Conservation (phyloP, 495 filamentous ascomycete species). For the Penicillium dipodomyicola region DNA sequence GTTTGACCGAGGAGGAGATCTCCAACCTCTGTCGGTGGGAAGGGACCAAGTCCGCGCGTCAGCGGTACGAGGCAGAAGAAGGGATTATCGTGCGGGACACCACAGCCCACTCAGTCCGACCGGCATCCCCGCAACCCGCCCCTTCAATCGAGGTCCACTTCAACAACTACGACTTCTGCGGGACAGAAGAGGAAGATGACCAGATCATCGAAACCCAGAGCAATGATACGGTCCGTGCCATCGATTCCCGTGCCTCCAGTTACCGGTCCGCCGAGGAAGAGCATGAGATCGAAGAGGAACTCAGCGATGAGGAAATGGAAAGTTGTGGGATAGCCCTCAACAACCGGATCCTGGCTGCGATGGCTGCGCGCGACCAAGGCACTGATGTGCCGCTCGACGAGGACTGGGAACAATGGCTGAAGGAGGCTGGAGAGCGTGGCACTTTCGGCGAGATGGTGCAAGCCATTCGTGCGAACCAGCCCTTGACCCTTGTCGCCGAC, state of each 20-base stretch:
- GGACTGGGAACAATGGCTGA: conserved; percentile 84
- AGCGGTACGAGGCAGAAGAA: conserved; percentile 78
- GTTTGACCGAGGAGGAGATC: conserved; percentile 76
- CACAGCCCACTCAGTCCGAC: conserved; percentile 63
- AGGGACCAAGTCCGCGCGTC: conserved; percentile 85
- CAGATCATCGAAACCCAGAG: conserved; percentile 26
- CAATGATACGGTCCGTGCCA: conserved; percentile 29
- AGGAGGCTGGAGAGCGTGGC: conserved; percentile 69
- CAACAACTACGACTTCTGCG: conserved; percentile 34
- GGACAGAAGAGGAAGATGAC: conserved; percentile 32
- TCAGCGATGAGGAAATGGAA: conserved; percentile 64
- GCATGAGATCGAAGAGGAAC: conserved; percentile 53
- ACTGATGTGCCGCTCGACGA: conserved; percentile 66
- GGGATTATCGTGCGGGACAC: conserved; percentile 73
- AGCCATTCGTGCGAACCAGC: conserved; percentile 42
- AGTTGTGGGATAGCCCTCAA: conserved; percentile 74
- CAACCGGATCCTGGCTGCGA: conserved; percentile 66
- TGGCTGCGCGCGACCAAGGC: conserved; percentile 62
- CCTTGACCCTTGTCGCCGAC: conserved; percentile 33
- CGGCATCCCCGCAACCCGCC: conserved; percentile 32
- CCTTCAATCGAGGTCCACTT: conserved; percentile 37
- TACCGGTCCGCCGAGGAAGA: conserved; percentile 28
- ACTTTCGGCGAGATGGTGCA: conserved; percentile 42
- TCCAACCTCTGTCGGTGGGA: conserved; percentile 82
- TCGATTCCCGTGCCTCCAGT: conserved; percentile 21